A percentile compares a stretch with the other conserved stretches of the same genome.
These are phyloP conservation scores for Tuber melanosporum DNA, from an alignment of 495 filamentous ascomycete species.

Conservation along the genomic window DNA sequence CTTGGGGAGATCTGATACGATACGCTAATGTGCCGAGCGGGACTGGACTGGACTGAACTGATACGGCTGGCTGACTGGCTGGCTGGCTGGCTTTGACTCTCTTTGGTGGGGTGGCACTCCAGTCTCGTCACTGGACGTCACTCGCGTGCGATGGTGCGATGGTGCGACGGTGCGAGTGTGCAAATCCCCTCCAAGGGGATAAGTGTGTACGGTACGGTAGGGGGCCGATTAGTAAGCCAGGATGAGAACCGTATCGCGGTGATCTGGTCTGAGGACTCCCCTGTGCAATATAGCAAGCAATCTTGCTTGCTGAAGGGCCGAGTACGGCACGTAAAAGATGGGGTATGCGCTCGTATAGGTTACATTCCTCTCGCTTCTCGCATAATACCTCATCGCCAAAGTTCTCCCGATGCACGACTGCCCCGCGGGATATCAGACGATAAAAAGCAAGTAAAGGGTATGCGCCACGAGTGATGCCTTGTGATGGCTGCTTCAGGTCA, in stretches of 20 bases:
- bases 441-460: neutral
- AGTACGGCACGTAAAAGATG: neutral
- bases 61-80: neutral
- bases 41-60: neutral
- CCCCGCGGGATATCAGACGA: neutral
- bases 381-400: neutral
- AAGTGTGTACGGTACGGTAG: neutral
- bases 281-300: neutral
- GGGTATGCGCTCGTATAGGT: neutral
- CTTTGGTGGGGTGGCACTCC: neutral
- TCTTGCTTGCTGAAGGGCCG: neutral
- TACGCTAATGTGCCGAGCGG: neutral
- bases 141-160: neutral
- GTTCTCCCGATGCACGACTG: neutral
- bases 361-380: neutral
- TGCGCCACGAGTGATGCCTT: neutral
- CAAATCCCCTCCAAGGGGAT: too few species aligned
- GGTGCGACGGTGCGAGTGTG: too few species aligned
- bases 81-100: neutral
- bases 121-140: neutral
- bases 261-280: neutral
- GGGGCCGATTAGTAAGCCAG: neutral
- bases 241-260: neutral
- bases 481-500: neutral
- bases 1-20: neutral